phyloP scores from a whole-genome alignment of 345 rosid genomes.

The Lepidium didymum region DNA sequence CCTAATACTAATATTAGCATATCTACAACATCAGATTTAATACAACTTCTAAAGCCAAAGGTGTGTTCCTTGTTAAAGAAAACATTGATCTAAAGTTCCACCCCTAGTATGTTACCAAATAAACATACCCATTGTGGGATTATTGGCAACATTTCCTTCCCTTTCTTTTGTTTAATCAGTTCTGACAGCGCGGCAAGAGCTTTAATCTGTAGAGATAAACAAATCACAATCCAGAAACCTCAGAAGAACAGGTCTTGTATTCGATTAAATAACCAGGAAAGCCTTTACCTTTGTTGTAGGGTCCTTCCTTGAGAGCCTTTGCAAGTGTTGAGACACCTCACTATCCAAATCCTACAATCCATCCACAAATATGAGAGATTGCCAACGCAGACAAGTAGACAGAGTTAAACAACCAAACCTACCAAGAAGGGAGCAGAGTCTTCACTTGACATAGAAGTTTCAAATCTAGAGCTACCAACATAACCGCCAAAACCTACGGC shows the following conservation, averaged over 20 bases:
- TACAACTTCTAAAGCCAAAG: neutral
- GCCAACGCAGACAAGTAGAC: neutral
- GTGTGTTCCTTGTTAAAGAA: neutral
- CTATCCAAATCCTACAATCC: constrained; percentile 62
- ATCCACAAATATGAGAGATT: constrained; percentile 12
- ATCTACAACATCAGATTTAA: neutral
- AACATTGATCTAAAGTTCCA: neutral
- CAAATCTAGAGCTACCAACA: constrained; percentile 74
- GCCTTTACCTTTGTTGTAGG: constrained; percentile 72
- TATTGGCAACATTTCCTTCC: constrained; percentile 51
- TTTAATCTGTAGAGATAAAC: constrained; percentile 59
- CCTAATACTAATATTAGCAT: neutral
- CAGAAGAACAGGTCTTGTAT: neutral
- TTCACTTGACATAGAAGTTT: constrained; percentile 42
- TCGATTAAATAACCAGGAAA: neutral
- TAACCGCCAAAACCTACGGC: constrained; percentile 86
- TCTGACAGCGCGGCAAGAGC: constrained; percentile 63
- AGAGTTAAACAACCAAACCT: neutral
- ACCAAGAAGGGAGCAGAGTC: constrained; percentile 44
- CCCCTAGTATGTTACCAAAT: neutral
- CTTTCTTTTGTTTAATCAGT: constrained; percentile 64
- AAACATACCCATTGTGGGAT: constrained; percentile 90
- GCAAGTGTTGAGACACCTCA: constrained; percentile 78
- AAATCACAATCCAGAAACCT: constrained; percentile 4
- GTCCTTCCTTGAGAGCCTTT: constrained; percentile 80